A percentile compares a stretch with the other conserved stretches of the same genome.
These are phyloP conservation scores for Heterobasidion occidentale DNA, from an alignment of 1,284 basidiomycete genomes.

Conservation along the genomic window DNA sequence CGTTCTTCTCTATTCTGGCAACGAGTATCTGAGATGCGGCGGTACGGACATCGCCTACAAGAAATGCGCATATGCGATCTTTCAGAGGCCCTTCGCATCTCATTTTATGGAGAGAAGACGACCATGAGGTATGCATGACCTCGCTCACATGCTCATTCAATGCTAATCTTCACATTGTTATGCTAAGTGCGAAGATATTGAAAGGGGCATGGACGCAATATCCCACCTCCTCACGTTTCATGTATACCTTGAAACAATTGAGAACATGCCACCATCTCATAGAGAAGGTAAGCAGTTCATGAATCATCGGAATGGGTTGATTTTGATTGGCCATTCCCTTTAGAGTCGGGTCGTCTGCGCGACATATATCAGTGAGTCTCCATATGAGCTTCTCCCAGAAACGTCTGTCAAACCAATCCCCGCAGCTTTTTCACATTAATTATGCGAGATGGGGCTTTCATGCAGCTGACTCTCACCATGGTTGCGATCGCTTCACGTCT, in stretches of 20 bases:
- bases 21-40: conserved; percentile 51
- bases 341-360: conserved; percentile 44
- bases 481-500: conserved; percentile 54
- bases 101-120: conserved; percentile 46
- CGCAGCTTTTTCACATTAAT: conserved; percentile 50
- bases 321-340: conserved; percentile 1
- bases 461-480: conserved; percentile 55
- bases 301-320: not conserved
- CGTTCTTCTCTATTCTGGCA: conserved; percentile 65
- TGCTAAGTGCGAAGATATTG: conserved; percentile 34
- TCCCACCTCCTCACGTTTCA: conserved; percentile 31
- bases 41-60: conserved; percentile 43
- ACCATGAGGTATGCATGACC: conserved; percentile 32
- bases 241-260: conserved; percentile 27
- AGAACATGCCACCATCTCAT: conserved; percentile 27
- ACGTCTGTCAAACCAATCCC: conserved; percentile 2
- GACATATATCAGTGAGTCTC: conserved; percentile 41
- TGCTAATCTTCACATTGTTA: not conserved
- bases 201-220: conserved; percentile 56
- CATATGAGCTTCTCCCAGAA: conserved; percentile 1
- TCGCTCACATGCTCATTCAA: not conserved
- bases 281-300: conserved; percentile 30
- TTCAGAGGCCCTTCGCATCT: conserved; percentile 40
- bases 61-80: conserved; percentile 31
- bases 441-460: conserved; percentile 65